Percentiles rank a stretch among this genome's conserved stretches.
These are phyloP conservation scores for Ustilago bromivora DNA, from an alignment of 1,284 basidiomycete genomes.

Conservation along the genomic window DNA sequence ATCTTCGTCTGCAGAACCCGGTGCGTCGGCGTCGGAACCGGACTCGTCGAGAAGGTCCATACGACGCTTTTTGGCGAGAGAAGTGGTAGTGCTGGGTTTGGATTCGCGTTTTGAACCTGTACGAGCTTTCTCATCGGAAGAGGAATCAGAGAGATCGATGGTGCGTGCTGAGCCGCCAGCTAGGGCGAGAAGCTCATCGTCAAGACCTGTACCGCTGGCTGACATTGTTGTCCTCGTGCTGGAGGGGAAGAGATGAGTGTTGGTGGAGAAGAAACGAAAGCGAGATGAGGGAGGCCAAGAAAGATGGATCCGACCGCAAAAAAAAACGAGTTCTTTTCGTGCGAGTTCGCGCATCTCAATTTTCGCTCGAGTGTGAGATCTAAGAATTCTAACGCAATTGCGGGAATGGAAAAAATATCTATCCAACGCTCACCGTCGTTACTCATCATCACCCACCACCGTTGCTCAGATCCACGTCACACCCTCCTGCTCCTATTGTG, in stretches of 20 bases:
- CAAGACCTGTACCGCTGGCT: conserved; percentile 70
- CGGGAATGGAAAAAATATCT: too few species aligned
- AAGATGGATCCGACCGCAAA: not conserved
- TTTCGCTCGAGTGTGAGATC: too few species aligned
- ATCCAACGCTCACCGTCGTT: too few species aligned
- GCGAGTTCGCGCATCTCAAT: too few species aligned
- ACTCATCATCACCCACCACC: too few species aligned
- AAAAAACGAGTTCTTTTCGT: too few species aligned
- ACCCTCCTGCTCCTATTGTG: too few species aligned
- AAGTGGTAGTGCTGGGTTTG: conserved; percentile 5
- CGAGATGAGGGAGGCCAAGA: not conserved
- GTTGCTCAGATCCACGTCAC: too few species aligned
- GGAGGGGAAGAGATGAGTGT: not conserved
- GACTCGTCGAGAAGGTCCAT: conserved; percentile 62
- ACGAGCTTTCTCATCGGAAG: conserved; percentile 65
- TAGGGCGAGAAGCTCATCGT: conserved; percentile 78
- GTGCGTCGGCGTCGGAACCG: conserved; percentile 32
- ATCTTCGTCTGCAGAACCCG: conserved; percentile 18
- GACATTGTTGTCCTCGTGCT: conserved; percentile 27
- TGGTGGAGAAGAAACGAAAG: not conserved
- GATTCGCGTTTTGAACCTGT: conserved; percentile 57
- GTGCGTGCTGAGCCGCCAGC: conserved; percentile 76
- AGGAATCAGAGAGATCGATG: conserved; percentile 73
- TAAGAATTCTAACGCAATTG: too few species aligned
- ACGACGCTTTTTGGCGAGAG: conserved; percentile 46